phyloP scores from a whole-genome alignment of 495 filamentous ascomycete genomes.

The Penicillium samsonianum region DNA sequence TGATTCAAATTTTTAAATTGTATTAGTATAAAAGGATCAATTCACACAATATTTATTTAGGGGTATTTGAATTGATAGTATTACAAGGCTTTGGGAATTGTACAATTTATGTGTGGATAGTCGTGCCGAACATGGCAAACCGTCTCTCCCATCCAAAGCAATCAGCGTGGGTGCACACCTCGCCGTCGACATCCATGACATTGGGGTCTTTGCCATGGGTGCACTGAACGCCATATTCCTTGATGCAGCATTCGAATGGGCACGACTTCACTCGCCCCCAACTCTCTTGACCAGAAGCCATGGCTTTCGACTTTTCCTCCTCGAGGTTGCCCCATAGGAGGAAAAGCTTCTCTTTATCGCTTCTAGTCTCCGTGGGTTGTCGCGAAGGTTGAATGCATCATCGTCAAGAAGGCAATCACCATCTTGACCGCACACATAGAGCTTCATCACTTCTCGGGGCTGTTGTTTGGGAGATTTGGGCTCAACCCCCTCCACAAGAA shows the following conservation, averaged over 20 bases:
- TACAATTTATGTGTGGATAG: slow-evolving; percentile 33
- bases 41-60: background rate
- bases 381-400: slow-evolving; percentile 66
- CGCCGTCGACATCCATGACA: slow-evolving; percentile 25
- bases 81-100: background rate
- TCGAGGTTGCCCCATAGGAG: slow-evolving; percentile 85
- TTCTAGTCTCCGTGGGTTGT: slow-evolving; percentile 43
- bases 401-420: slow-evolving; percentile 66
- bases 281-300: slow-evolving; percentile 14
- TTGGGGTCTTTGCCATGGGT: slow-evolving; percentile 28
- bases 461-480: slow-evolving; percentile 31
- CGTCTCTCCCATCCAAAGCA: slow-evolving; percentile 54
- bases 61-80: slow-evolving; percentile 7
- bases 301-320: slow-evolving; percentile 54
- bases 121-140: slow-evolving; percentile 52
- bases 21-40: slow-evolving; percentile 14
- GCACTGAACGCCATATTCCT: slow-evolving; percentile 55
- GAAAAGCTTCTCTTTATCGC: slow-evolving; percentile 69
- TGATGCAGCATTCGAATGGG: slow-evolving; percentile 47
- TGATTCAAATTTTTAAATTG: slow-evolving; percentile 5
- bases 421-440: slow-evolving; percentile 63
- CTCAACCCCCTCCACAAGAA: slow-evolving; percentile 66
- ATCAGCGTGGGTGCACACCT: slow-evolving; percentile 30
- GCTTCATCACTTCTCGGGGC: slow-evolving; percentile 52
- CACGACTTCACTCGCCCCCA: slow-evolving; percentile 21